Evolutionary conservation across 495 filamentous ascomycete species (phyloP).

Genomic region (Polyplosphaeria fusca): DNA sequence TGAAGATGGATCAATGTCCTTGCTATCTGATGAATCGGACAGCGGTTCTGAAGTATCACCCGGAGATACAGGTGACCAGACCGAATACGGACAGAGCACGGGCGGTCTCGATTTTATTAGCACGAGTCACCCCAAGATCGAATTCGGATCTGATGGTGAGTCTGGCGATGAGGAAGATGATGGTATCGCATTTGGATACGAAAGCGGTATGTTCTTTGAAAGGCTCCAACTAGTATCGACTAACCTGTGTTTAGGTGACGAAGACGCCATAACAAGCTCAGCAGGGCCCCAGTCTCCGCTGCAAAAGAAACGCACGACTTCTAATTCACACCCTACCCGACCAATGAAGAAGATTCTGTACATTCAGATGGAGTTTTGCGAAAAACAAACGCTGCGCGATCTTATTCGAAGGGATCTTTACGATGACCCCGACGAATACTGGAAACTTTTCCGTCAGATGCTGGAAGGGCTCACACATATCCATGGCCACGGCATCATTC

Average conservation of each 20-base stretch:
- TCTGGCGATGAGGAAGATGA: conserved; percentile 48
- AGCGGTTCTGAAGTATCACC: conserved; percentile 15
- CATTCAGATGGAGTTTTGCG: conserved; percentile 97
- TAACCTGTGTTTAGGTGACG: too few species aligned
- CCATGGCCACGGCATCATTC: conserved; percentile 86
- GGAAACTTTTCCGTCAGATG: conserved; percentile 89
- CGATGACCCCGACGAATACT: conserved; percentile 70
- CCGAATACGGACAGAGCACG: conserved; percentile 61
- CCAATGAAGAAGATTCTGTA: conserved; percentile 62
- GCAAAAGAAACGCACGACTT: conserved; percentile 29
- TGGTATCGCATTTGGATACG: conserved; percentile 26
- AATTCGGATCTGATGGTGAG: conserved; percentile 72
- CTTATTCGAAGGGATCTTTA: conserved; percentile 74
- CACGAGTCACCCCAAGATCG: conserved; percentile 74
- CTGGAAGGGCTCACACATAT: conserved; percentile 89
- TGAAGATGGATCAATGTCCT: conserved; percentile 48
- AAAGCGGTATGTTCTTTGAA: conserved; percentile 23
- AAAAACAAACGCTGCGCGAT: conserved; percentile 89
- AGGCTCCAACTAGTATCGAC: too few species aligned
- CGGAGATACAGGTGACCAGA: conserved; percentile 44
- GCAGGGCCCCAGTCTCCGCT: conserved; percentile 1
- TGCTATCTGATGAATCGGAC: conserved; percentile 19
- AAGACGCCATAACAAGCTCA: not conserved
- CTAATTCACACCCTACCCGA: conserved; percentile 30
- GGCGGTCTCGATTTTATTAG: conserved; percentile 92